phyloP scores from a whole-genome alignment of 163 green algal species.

The Trebouxiophyceae sp. region DNA sequence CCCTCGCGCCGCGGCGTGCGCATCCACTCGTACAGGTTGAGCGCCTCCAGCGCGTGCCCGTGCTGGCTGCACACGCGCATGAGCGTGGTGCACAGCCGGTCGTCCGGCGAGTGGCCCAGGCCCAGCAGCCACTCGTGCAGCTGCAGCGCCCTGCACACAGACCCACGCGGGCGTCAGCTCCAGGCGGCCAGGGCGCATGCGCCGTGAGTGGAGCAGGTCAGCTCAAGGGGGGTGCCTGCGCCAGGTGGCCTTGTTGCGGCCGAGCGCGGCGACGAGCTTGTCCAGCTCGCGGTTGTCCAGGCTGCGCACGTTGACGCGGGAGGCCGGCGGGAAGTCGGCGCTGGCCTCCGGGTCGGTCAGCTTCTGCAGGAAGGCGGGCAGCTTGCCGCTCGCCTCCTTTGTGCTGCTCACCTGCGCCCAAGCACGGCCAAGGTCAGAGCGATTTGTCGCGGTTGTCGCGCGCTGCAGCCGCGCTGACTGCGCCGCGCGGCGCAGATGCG shows the following conservation, averaged over 20 bases:
- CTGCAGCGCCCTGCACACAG: not conserved
- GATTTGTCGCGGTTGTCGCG: too few relatives aligned
- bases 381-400: not conserved
- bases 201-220: constrained; percentile 15
- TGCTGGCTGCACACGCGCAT: constrained; percentile 75
- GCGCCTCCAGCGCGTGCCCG: constrained; percentile 52
- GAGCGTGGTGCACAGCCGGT: constrained; percentile 77
- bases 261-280: constrained; percentile 69
- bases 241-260: constrained; percentile 66
- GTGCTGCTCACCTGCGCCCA: not conserved
- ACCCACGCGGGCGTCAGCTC: not conserved
- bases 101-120: constrained; percentile 58
- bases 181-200: not conserved
- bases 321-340: constrained; percentile 43
- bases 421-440: too few relatives aligned
- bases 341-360: constrained; percentile 48
- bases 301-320: constrained; percentile 2
- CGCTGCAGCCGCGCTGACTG: too few relatives aligned
- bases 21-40: constrained; percentile 87
- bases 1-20: constrained; percentile 26
- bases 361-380: constrained; percentile 46
- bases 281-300: constrained; percentile 79
- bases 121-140: constrained; percentile 21
- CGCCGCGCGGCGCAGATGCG: too few relatives aligned
- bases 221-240: constrained; percentile 32